These are phyloP conservation scores for Venturia carpophila DNA, from an alignment of 2,329 filamentous ascomycete genomes.

Conservation along the genomic window DNA sequence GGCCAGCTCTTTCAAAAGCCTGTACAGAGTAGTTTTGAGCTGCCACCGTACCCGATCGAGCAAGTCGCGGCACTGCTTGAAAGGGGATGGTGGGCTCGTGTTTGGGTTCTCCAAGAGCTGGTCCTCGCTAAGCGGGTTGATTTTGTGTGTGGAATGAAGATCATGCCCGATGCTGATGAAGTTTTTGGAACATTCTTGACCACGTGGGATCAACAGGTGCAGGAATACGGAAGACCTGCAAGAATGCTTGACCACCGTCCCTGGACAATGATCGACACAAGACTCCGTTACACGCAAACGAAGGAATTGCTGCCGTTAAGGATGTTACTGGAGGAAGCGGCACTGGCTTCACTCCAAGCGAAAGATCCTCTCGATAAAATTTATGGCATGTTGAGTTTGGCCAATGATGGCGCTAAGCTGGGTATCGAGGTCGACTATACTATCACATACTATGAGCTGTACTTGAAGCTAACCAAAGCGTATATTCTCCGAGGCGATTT, in stretches of 20 bases:
- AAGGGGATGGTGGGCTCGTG: slow-evolving; percentile 5
- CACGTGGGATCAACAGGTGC: slow-evolving; percentile 1
- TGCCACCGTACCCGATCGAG: neutral
- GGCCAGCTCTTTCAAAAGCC: slow-evolving; percentile 5
- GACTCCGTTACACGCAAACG: neutral
- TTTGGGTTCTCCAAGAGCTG: slow-evolving; percentile 15
- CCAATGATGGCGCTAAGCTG: neutral
- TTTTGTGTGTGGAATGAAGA: slow-evolving; percentile 8
- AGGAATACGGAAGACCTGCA: neutral
- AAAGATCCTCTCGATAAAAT: slow-evolving; percentile 3
- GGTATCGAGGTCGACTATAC: slow-evolving; percentile 8
- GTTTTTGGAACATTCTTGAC: slow-evolving; percentile 1
- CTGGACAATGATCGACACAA: slow-evolving; percentile 3
- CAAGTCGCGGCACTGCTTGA: neutral
- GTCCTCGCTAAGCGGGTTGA: slow-evolving; percentile 6
- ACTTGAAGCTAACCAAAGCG: neutral
- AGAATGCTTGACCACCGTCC: slow-evolving; percentile 6
- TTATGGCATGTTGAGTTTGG: slow-evolving; percentile 5
- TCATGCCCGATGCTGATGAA: neutral
- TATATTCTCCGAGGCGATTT: slow-evolving; percentile 5
- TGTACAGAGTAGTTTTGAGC: neutral
- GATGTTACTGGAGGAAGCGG: neutral
- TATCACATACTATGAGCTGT: slow-evolving; percentile 1
- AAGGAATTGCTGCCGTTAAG: neutral
- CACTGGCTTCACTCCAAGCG: neutral